Conservation (phyloP, 225 moss, liverwort and hornwort species). For the Takakia lepidozioides region DNA sequence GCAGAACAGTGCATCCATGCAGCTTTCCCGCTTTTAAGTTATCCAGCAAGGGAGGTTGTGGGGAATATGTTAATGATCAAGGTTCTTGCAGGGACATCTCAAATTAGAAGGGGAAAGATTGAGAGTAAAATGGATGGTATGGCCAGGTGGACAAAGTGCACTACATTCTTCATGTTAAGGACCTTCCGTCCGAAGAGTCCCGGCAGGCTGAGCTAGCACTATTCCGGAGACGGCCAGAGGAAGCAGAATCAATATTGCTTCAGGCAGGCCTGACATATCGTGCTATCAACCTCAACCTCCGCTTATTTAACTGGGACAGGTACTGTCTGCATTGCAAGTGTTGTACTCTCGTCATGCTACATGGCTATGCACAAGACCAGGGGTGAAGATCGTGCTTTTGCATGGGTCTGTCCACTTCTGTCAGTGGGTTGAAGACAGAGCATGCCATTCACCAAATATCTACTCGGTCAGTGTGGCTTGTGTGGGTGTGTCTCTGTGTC, state of each 20-base stretch:
- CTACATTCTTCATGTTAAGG: constrained; percentile 62
- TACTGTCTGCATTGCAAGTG: constrained; percentile 2
- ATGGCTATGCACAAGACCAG: neutral
- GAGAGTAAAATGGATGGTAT: neutral
- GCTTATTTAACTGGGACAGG: constrained; percentile 93
- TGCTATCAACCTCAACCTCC: constrained; percentile 72
- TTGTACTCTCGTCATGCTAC: neutral
- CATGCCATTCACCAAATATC: too few relatives aligned
- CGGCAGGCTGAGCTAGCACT: constrained; percentile 74
- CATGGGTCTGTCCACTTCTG: too few relatives aligned
- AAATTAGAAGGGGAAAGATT: too few relatives aligned
- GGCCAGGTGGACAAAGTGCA: constrained; percentile 80
- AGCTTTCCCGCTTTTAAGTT: too few relatives aligned
- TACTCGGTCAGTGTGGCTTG: too few relatives aligned
- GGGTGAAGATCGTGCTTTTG: too few relatives aligned
- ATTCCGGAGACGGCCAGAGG: constrained; percentile 57
- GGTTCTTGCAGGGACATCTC: too few relatives aligned
- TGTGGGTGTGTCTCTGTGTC: too few relatives aligned
- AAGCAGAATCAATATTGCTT: constrained; percentile 81
- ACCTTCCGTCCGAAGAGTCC: constrained; percentile 67
- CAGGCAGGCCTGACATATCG: constrained; percentile 74
- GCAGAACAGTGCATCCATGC: too few relatives aligned
- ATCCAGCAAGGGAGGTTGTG: too few relatives aligned
- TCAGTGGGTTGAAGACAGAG: too few relatives aligned
- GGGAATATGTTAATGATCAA: too few relatives aligned